Base-by-base conservation (phyloP, 257 asterid species). In the Eucommia ulmoides region DNA sequence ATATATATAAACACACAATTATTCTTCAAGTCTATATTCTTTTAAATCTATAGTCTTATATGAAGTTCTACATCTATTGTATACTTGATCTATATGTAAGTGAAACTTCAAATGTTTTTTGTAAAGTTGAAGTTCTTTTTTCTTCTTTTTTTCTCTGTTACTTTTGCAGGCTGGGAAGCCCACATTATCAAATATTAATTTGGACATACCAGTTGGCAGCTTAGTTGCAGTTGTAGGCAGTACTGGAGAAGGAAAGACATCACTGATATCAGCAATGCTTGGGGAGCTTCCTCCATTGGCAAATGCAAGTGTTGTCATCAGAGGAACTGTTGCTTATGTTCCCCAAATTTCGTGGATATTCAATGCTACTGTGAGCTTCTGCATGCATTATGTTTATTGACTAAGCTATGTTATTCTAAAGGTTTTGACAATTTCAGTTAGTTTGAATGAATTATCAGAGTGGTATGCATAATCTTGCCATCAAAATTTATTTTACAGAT, bases 241-340 rank as follows among this genome's bases (percentile, higher is more conserved):
- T 51, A 87, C 97, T 23, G 97, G 94, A 69, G 97, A 87, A 74
- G 97, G 97, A 62, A 87, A 87, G 68, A 83, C 97, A 20, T 87
- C 97, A 12, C 69, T 87, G 45, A 58, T 83, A 29, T 83, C 97
- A 23, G 97, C 92, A 59, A 79, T 87, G 82, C 88, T 87, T 35
- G 83, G 88, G 61, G 97, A 87, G 72, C 78, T 87, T 61, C 94
- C 97, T 42, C 72, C 94, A 23, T 17, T 76, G 22, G 80, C 88
- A 64, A 80, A 79, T 67, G 65, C 85, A 22, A 69, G 71, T 56
- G 91, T 83, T 58, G 52, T 61, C 45, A 70, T 79, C 59, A 70
- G 94, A 71, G 97, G 97, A 60, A 74, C 83, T 41, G 84, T 83
- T 53, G 94, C 94, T 53, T 81, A 83, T 62, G 91, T 87, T 69